A percentile compares a stretch with the other conserved stretches of the same genome.
phyloP scores from a whole-genome alignment of 2,329 filamentous ascomycete species.

The Talaromyces albobiverticillius region DNA sequence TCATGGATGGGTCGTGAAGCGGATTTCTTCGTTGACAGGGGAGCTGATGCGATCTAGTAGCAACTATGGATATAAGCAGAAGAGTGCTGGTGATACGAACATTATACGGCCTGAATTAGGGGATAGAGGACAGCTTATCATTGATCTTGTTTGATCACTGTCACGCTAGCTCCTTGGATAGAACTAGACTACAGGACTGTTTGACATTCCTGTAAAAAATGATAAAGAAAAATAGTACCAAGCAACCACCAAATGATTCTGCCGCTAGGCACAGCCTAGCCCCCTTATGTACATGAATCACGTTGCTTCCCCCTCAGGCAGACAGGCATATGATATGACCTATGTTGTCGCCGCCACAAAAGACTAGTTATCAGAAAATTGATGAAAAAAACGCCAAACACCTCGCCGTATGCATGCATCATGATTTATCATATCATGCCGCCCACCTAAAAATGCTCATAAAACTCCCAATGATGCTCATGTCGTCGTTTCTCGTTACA shows the following conservation, averaged over 20 bases:
- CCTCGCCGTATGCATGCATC: slow-evolving; percentile 14
- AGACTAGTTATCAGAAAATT: not conserved
- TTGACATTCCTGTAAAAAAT: not conserved
- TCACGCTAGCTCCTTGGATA: no score
- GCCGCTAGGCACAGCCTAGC: not conserved
- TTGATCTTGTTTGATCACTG: slow-evolving; percentile 22
- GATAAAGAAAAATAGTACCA: not conserved
- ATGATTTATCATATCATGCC: slow-evolving; percentile 5
- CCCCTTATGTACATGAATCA: slow-evolving; percentile 4
- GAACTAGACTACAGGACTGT: no score
- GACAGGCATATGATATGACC: not conserved
- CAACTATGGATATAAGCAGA: not conserved
- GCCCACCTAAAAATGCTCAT: slow-evolving; percentile 13
- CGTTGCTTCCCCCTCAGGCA: not conserved
- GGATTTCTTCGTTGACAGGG: slow-evolving; percentile 25
- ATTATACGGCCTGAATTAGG: slow-evolving; percentile 22
- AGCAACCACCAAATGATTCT: not conserved
- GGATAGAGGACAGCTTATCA: slow-evolving; percentile 29
- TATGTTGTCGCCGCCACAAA: not conserved
- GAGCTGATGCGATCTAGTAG: slow-evolving; percentile 24
- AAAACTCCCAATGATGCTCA: slow-evolving; percentile 10
- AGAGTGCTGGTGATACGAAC: slow-evolving; percentile 7
- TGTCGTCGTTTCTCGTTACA: slow-evolving; percentile 7
- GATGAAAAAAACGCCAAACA: slow-evolving; percentile 10
- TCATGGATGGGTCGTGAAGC: slow-evolving; percentile 30